These are phyloP conservation scores for Lithospermum erythrorhizon DNA, from an alignment of 257 asterid genomes.

Conservation along the genomic window DNA sequence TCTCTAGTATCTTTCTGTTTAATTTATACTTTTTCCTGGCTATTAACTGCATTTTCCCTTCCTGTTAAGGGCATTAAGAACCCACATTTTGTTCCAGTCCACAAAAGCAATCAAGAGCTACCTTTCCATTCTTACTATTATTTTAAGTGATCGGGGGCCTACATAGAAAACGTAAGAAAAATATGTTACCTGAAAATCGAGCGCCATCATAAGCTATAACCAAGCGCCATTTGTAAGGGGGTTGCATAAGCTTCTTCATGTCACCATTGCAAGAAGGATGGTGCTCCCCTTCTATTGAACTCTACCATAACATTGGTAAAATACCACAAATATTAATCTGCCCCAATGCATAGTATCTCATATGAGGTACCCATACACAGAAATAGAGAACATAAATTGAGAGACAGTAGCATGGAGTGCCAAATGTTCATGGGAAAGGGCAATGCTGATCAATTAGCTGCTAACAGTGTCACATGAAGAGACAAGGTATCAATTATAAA, in stretches of 20 bases:
- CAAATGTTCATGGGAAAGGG: no score
- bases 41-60: background rate
- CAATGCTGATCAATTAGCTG: no score
- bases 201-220: slow-evolving; percentile 80
- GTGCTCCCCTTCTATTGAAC: background rate
- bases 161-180: background rate
- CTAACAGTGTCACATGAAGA: no score
- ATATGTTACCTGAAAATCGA: slow-evolving; percentile 59
- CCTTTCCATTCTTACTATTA: no score
- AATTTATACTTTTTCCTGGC: background rate
- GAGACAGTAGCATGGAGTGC: background rate
- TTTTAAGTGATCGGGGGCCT: no score
- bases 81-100: background rate
- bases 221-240: slow-evolving; percentile 65
- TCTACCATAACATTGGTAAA: background rate
- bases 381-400: background rate
- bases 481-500: no score
- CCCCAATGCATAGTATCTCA: background rate
- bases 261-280: background rate
- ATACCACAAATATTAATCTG: background rate
- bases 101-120: background rate
- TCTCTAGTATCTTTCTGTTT: background rate
- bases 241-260: slow-evolving; percentile 13
- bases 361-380: background rate
- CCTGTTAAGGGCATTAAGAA: background rate